A percentile compares a stretch with the other conserved stretches of the same genome.
Conservation (phyloP, 345 rosid genomes). For the Rubroshorea leprosula region DNA sequence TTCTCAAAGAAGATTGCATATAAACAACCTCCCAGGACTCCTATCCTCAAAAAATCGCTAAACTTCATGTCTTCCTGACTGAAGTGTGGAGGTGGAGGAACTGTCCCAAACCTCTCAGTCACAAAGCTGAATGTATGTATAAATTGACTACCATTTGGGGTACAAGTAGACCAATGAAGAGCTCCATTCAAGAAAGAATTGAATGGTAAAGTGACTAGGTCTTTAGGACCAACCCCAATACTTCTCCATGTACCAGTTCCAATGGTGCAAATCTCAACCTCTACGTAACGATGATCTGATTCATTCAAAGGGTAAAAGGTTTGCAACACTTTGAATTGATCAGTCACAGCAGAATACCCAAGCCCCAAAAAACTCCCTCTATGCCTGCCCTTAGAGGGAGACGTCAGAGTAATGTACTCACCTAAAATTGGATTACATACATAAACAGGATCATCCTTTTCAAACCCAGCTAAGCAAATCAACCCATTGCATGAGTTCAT, state of each 20-base stretch:
- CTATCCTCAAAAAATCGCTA: neutral
- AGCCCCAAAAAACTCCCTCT: constrained; percentile 6
- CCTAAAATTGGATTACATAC: constrained; percentile 16
- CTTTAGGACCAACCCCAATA: constrained; percentile 9
- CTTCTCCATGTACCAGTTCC: constrained; percentile 17
- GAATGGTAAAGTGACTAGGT: constrained; percentile 14
- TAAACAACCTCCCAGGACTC: constrained; percentile 5
- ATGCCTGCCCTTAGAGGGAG: constrained; percentile 1
- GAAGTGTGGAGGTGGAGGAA: constrained; percentile 7
- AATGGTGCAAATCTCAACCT: constrained; percentile 15
- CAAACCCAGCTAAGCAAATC: constrained; percentile 10
- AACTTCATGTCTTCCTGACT: neutral
- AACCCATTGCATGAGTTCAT: constrained; percentile 18
- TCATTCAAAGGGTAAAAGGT: constrained; percentile 2
- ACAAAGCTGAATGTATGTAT: constrained; percentile 15
- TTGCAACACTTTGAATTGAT: constrained; percentile 15
- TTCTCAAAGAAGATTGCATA: neutral
- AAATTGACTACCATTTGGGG: constrained; percentile 11
- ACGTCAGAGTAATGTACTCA: constrained; percentile 9
- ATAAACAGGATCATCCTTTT: constrained; percentile 4
- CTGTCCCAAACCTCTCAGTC: constrained; percentile 13
- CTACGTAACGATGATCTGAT: neutral
- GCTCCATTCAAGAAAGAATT: constrained; percentile 17
- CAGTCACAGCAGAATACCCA: constrained; percentile 10
- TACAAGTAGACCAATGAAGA: constrained; percentile 12